phyloP scores from a whole-genome alignment of 2,329 filamentous ascomycete genomes.

The Aspergillus glaucus region DNA sequence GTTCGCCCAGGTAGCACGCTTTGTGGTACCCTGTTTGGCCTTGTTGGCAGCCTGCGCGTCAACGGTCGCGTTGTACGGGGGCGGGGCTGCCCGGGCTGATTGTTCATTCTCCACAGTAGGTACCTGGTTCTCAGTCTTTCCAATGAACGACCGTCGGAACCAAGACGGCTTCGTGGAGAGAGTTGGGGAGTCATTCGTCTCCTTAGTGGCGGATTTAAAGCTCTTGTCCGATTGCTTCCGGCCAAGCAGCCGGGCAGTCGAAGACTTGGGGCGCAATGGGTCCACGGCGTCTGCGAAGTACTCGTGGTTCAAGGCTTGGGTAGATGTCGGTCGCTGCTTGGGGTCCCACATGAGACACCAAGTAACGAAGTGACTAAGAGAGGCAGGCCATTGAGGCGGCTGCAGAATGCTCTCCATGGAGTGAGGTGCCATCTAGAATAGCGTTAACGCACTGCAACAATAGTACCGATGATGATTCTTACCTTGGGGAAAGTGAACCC shows the following conservation, averaged over 20 bases:
- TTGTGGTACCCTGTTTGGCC: slow-evolving; percentile 56
- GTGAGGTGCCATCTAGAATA: slow-evolving; percentile 80
- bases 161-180: slow-evolving; percentile 82
- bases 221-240: slow-evolving; percentile 84
- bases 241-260: slow-evolving; percentile 73
- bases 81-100: slow-evolving; percentile 32
- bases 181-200: slow-evolving; percentile 52
- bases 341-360: slow-evolving; percentile 99
- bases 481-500: slow-evolving; percentile 94
- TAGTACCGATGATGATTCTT: slow-evolving; percentile 12
- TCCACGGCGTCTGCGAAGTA: slow-evolving; percentile 92
- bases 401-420: slow-evolving; percentile 91
- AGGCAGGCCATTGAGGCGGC: slow-evolving; percentile 81
- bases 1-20: slow-evolving; percentile 91
- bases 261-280: slow-evolving; percentile 85
- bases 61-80: slow-evolving; percentile 32
- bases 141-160: slow-evolving; percentile 93
- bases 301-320: slow-evolving; percentile 89
- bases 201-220: slow-evolving; percentile 56
- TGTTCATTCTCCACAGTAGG: slow-evolving; percentile 42
- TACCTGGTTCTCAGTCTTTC: slow-evolving; percentile 64
- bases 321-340: slow-evolving; percentile 80
- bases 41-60: slow-evolving; percentile 44
- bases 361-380: slow-evolving; percentile 87
- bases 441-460: slow-evolving; percentile 3